Evolutionary conservation across 352 stramenopile genomes (phyloP), one percentile per base, ranked within the genome.

Genomic region (Blastocystis sp.): DNA sequence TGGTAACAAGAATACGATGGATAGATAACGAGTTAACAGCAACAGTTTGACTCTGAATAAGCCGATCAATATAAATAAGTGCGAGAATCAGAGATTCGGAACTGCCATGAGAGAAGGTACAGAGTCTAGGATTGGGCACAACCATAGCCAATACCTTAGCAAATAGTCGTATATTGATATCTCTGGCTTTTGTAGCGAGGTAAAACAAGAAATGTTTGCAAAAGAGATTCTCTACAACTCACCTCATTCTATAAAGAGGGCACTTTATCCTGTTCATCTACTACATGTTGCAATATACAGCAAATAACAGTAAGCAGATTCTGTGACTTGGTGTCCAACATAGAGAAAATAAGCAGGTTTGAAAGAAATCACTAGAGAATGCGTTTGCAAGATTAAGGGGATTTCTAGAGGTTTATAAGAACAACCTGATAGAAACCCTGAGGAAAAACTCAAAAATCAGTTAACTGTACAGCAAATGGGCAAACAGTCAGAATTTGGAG

Each of bases 41-140:
- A 69, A 85, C 54, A 4, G 47, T 24, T 30, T 66, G 34, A 65
- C 73, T 85, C 53, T 85, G 73, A 68, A 85, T 85, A n/a, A 85
- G 26, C 16, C 73, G 73, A 85, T 85, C 73, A 30, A 85, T 66
- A 45, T 85, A 85, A 41, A 85, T 62, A 24, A 85, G 73, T 26
- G 50, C 43, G 18, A 85, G 53, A 45, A 85, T 45, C 24, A 85
- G 73, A 18, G 20, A 68, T 20, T 85, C 73, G 13, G n/a, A 13
- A n/a, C 73, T 68, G 41, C 73, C 65, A 18, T 47, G 5, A 5
- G 73, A 66, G 26, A 55, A 85, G 13, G 13, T 69, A 45, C 43
- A 85, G 26, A 85, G 16, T 69, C 73, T 85, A 68, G 6, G 50
- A 13, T 47, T n/a, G 47, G 9, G 8, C 7, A 1, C 11, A 13